These are phyloP conservation scores for Xylaria cubensis DNA, from an alignment of 495 filamentous ascomycete species.

Conservation along the genomic window DNA sequence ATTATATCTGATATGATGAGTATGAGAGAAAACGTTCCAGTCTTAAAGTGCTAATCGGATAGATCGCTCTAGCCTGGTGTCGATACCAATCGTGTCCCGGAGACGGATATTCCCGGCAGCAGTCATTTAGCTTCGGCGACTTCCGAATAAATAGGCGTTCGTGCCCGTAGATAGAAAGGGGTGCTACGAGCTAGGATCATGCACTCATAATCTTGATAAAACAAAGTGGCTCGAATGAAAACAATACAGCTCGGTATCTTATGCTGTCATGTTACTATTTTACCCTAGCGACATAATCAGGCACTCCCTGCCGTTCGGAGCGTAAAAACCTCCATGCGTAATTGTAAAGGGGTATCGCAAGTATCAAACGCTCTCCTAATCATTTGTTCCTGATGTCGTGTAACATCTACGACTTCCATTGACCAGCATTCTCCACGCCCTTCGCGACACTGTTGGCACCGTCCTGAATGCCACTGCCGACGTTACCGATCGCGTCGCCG, in stretches of 20 bases:
- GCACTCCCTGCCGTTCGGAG: not conserved
- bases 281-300: not conserved
- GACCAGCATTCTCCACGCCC: slow-evolving; percentile 72
- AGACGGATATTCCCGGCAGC: slow-evolving; percentile 1
- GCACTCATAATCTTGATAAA: not conserved
- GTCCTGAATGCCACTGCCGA: slow-evolving; percentile 66
- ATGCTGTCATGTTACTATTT: not conserved
- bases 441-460: slow-evolving; percentile 62
- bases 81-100: not conserved
- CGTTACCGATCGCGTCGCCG: slow-evolving; percentile 67
- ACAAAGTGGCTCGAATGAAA: not conserved
- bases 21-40: not conserved
- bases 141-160: not conserved
- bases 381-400: not conserved
- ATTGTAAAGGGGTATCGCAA: slow-evolving; percentile 17
- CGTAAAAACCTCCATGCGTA: not conserved
- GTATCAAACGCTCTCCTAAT: not conserved
- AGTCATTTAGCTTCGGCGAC: slow-evolving; percentile 13
- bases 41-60: not conserved
- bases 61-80: not conserved
- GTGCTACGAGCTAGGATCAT: not conserved
- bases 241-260: not conserved
- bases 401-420: slow-evolving; percentile 60
- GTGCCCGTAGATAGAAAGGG: not conserved
- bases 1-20: not conserved